Evolutionary conservation across 2,329 filamentous ascomycete species (phyloP).

Genomic region (Herpotrichia juniperi): DNA sequence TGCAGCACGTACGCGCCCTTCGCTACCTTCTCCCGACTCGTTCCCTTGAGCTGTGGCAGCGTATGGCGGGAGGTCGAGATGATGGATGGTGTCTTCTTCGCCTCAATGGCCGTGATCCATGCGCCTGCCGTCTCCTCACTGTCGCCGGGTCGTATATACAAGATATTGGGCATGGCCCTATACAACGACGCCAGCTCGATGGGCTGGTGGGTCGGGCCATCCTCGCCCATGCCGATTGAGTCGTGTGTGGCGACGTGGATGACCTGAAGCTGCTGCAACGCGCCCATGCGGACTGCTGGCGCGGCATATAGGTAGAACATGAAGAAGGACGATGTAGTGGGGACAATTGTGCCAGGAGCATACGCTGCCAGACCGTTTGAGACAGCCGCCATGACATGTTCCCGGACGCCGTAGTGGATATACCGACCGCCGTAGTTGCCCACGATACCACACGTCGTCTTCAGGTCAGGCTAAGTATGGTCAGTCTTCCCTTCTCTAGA

Average conservation of each 20-base stretch:
- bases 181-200: constrained; percentile 64
- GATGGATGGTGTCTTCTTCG: constrained; percentile 52
- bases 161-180: constrained; percentile 67
- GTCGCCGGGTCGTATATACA: constrained; percentile 66
- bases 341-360: constrained; percentile 41
- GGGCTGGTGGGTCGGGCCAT: constrained; percentile 68
- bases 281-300: constrained; percentile 66
- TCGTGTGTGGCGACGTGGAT: constrained; percentile 69
- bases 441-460: constrained; percentile 55
- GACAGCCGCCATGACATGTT: constrained; percentile 46
- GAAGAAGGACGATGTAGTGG: constrained; percentile 65
- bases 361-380: constrained; percentile 65
- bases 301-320: constrained; percentile 69
- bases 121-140: constrained; percentile 64
- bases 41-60: constrained; percentile 49
- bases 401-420: constrained; percentile 47
- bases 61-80: constrained; percentile 57
- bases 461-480: constrained; percentile 29
- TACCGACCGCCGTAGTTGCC: constrained; percentile 63
- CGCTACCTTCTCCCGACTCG: constrained; percentile 49
- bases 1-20: constrained; percentile 56
- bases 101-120: constrained; percentile 56
- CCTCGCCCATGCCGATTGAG: constrained; percentile 59
- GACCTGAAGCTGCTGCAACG: constrained; percentile 60
- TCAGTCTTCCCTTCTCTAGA: constrained; percentile 14